phyloP scores from a whole-genome alignment of 345 rosid species.

The Citrus australasica region DNA sequence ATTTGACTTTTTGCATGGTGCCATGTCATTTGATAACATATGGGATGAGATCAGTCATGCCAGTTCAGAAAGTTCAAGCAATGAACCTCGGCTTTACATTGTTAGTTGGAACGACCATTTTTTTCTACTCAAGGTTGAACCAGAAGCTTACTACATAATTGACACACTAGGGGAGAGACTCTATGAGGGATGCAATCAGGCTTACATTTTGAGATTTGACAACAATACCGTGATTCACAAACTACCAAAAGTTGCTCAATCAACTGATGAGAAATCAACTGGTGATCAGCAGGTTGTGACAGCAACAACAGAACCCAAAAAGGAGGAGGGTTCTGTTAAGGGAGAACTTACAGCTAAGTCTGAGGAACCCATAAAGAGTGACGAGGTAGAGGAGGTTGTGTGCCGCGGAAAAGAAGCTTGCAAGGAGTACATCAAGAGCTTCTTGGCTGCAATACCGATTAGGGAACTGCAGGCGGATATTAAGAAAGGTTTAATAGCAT shows the following conservation, averaged over 20 bases:
- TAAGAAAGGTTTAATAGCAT: slow-evolving; percentile 75
- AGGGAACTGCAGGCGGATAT: slow-evolving; percentile 81
- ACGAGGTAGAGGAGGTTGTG: slow-evolving; percentile 43
- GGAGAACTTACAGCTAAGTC: slow-evolving; percentile 16
- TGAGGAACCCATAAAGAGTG: slow-evolving; percentile 22
- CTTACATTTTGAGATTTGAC: slow-evolving; percentile 87
- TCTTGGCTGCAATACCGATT: slow-evolving; percentile 92
- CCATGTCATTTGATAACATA: slow-evolving; percentile 91
- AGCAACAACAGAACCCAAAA: slow-evolving; percentile 31
- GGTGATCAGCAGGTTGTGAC: slow-evolving; percentile 27
- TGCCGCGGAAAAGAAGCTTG: slow-evolving; percentile 88
- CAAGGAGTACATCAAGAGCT: slow-evolving; percentile 93
- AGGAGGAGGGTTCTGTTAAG: slow-evolving; percentile 29
- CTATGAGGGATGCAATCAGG: slow-evolving; percentile 91
- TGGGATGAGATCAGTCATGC: slow-evolving; percentile 82
- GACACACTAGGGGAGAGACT: slow-evolving; percentile 98
- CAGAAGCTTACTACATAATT: slow-evolving; percentile 82
- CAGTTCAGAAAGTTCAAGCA: slow-evolving; percentile 39
- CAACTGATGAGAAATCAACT: slow-evolving; percentile 46
- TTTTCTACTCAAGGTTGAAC: slow-evolving; percentile 77
- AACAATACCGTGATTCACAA: slow-evolving; percentile 47
- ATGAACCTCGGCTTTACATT: slow-evolving; percentile 64
- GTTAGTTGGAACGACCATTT: slow-evolving; percentile 99
- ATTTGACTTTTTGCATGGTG: slow-evolving; percentile 73
- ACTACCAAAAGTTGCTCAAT: slow-evolving; percentile 25